Percentiles rank a stretch among this genome's conserved stretches.
Conservation (phyloP, 2,329 filamentous ascomycete species). For the Bipolaris sorokiniana region DNA sequence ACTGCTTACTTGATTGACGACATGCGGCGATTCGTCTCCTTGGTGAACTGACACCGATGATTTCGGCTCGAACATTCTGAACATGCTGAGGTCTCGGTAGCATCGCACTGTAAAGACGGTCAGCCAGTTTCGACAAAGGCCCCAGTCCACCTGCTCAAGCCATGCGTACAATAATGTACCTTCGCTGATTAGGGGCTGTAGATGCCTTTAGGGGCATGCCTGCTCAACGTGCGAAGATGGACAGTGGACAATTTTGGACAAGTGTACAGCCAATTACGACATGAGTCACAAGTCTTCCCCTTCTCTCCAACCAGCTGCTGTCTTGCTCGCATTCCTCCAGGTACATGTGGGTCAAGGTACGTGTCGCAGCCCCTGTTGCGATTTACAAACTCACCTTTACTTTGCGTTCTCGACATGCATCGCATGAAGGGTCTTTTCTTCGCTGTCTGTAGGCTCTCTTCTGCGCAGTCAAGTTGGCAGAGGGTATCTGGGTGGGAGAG, state of each 20-base stretch:
- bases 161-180: slow-evolving; percentile 4
- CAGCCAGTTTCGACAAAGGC: slow-evolving; percentile 12
- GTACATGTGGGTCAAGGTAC: background rate
- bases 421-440: slow-evolving; percentile 95
- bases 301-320: background rate
- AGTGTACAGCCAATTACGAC: background rate
- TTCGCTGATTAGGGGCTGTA: background rate
- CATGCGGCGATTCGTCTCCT: slow-evolving; percentile 98
- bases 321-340: background rate
- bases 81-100: slow-evolving; percentile 93
- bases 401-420: slow-evolving; percentile 88
- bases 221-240: background rate
- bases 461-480: slow-evolving; percentile 70
- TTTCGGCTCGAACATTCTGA: slow-evolving; percentile 96
- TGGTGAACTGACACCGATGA: slow-evolving; percentile 98
- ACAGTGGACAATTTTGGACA: background rate
- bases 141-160: background rate
- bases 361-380: background rate
- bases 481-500: slow-evolving; percentile 50
- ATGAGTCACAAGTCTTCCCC: background rate
- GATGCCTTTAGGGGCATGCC: background rate
- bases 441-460: slow-evolving; percentile 95
- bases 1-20: slow-evolving; percentile 85
- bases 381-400: slow-evolving; percentile 59
- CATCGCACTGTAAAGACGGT: slow-evolving; percentile 73